Evolutionary conservation across 2,329 filamentous ascomycete genomes (phyloP), one percentile per base, ranked within the genome.

Genomic region (Arthrinium phaeospermum): DNA sequence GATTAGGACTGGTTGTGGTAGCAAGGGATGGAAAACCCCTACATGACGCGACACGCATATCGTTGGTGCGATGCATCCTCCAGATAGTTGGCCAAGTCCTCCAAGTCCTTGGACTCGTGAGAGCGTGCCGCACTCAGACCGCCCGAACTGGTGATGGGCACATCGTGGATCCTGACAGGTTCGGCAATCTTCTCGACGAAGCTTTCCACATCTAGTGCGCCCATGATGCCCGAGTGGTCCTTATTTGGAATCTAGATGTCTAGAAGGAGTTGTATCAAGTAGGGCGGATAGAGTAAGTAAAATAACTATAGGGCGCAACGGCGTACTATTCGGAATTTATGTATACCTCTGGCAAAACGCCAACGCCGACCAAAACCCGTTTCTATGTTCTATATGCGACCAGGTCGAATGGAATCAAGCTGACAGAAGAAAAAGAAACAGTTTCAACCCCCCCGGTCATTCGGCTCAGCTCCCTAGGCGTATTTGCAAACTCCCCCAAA

Each of bases 21-120:
- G 67, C 8, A 30, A 24, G 51, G 46, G n/a, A 67, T 22, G 30
- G 71, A 34, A 22, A 68, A 24, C 27, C 51, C 71, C 7, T 72
- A 78, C 77, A 78, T 72, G 44, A 75, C 74, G 51, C 77, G 75
- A 70, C 75, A 75, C n/a, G 69, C 68, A 41, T 75, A 76, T n/a
- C 70, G 44, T 30, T 47, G 47, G 41, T 71, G 57, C 57, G 57
- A 64, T 64, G 70, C 27, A 24, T 57, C 46, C 5, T 73, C 70
- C 27, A 78, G 37, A 41, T 53, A 72, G 12, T 45, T 51, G 27
- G 70, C 71, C 37, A 78, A 72, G 45, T 76, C 76, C 4, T 75
- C 70, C n/a, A 73, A 53, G 14, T 19, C 61, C 13, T 72, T 72
- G 64, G 70, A 73, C 46, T 73, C 46, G 24, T 71, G 71, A 16